Evolutionary conservation across 179 eudicot species (phyloP).

Genomic region (Gypsophila paniculata): DNA sequence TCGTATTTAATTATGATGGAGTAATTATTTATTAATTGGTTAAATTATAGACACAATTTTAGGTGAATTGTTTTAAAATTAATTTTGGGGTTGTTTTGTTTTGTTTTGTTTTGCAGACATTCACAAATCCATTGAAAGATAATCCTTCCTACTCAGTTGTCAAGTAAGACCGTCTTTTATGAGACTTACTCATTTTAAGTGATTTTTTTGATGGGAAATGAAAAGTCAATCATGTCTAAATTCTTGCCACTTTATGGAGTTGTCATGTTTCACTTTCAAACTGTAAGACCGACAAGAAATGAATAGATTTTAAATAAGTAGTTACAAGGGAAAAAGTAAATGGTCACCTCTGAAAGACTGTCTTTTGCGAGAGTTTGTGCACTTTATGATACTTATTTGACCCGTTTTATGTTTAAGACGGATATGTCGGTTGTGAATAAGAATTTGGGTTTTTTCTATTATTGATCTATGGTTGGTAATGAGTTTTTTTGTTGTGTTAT

Average conservation of each 20-base stretch:
- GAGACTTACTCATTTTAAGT: background rate
- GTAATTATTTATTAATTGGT: too few species aligned
- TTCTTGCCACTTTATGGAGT: too few species aligned
- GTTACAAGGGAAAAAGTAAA: too few species aligned
- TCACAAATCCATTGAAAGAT: conserved; percentile 65
- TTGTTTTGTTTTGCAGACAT: conserved; percentile 39
- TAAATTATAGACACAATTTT: too few species aligned
- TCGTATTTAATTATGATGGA: too few species aligned
- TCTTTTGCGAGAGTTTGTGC: too few species aligned
- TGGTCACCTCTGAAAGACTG: too few species aligned
- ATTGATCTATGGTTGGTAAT: background rate
- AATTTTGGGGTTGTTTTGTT: background rate
- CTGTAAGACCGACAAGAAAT: too few species aligned
- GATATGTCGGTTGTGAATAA: too few species aligned
- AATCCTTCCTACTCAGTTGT: conserved; percentile 69
- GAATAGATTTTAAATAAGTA: too few species aligned
- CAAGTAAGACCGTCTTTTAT: conserved; percentile 39
- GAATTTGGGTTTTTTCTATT: background rate
- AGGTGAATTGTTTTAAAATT: conserved; percentile 1
- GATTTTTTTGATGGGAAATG: background rate
- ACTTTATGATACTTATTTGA: too few species aligned
- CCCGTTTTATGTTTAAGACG: too few species aligned
- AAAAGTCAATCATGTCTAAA: background rate
- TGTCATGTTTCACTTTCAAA: background rate
- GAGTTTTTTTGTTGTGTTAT: background rate